Percentiles rank a stretch among this genome's conserved stretches.
Evolutionary conservation across 2,329 filamentous ascomycete species (phyloP).

Genomic region (Paramyrothecium roridum): DNA sequence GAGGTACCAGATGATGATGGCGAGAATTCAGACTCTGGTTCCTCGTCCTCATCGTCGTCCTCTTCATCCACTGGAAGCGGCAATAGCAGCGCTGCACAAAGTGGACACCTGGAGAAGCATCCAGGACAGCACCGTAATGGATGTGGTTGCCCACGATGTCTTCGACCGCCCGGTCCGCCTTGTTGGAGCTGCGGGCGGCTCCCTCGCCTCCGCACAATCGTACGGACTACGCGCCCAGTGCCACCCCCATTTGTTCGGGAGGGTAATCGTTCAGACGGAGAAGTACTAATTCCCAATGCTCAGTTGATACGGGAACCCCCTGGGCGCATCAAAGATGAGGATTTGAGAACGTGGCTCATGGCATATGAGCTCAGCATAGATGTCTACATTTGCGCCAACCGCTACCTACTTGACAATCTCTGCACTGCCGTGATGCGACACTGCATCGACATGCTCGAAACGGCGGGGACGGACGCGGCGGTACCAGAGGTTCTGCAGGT

Average conservation of each 20-base stretch:
- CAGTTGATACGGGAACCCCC: constrained; percentile 9
- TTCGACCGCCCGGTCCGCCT: neutral
- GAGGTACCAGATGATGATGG: constrained; percentile 23
- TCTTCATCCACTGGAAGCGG: constrained; percentile 10
- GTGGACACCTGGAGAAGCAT: constrained; percentile 33
- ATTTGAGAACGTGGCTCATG: constrained; percentile 44
- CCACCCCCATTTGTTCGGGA: neutral
- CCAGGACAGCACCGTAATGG: constrained; percentile 40
- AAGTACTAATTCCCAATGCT: neutral
- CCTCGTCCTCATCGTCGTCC: constrained; percentile 19
- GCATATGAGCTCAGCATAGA: constrained; percentile 44
- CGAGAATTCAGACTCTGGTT: constrained; percentile 27
- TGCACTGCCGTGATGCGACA: constrained; percentile 36
- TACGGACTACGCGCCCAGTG: no score
- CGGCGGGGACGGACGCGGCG: constrained; percentile 37
- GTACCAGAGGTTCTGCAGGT: constrained; percentile 39
- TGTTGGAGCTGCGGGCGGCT: neutral
- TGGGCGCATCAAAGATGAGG: constrained; percentile 36
- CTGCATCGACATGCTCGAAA: constrained; percentile 44
- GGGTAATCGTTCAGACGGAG: neutral
- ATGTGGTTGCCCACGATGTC: constrained; percentile 40
- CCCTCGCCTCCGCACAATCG: neutral
- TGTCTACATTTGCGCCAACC: constrained; percentile 47
- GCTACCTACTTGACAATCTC: constrained; percentile 44
- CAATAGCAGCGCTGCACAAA: constrained; percentile 4